Conservation (phyloP, 2,329 filamentous ascomycete species). For the Xylariaceae sp. region DNA sequence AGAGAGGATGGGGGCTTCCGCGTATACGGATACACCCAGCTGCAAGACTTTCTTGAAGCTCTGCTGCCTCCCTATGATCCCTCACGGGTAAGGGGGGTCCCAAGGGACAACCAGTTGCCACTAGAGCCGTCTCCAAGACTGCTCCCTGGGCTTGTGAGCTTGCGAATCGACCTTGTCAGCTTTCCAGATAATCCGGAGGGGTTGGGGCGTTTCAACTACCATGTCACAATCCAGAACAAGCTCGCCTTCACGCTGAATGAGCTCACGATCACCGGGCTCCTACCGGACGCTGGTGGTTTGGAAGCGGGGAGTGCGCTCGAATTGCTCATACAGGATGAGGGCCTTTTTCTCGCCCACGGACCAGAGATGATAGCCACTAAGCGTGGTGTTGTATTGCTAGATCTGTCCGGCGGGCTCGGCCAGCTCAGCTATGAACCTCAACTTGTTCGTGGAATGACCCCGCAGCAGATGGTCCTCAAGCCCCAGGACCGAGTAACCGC, state of each 20-base stretch:
- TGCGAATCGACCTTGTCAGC: slow-evolving; percentile 52
- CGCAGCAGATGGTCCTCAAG: too few relatives aligned
- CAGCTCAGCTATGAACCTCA: too few relatives aligned
- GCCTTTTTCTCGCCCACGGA: slow-evolving; percentile 43
- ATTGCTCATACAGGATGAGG: slow-evolving; percentile 50
- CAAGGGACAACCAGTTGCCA: slow-evolving; percentile 1
- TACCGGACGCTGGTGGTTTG: slow-evolving; percentile 44
- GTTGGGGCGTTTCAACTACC: too few relatives aligned
- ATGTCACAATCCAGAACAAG: slow-evolving; percentile 49
- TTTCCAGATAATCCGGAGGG: slow-evolving; percentile 43
- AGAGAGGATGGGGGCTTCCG: slow-evolving; percentile 44
- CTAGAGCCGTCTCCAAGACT: slow-evolving; percentile 35
- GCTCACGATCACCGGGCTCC: slow-evolving; percentile 47
- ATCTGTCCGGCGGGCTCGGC: too few relatives aligned
- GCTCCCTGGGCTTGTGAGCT: slow-evolving; percentile 40
- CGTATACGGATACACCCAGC: slow-evolving; percentile 50
- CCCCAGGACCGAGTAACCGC: too few relatives aligned
- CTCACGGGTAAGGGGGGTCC: slow-evolving; percentile 16
- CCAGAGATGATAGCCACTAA: slow-evolving; percentile 39
- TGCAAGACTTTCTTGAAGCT: slow-evolving; percentile 47
- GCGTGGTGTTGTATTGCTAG: slow-evolving; percentile 36
- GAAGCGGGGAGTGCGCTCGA: slow-evolving; percentile 45
- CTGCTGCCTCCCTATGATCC: slow-evolving; percentile 48
- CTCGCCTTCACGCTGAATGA: slow-evolving; percentile 49
- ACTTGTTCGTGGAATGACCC: too few relatives aligned